Base-by-base conservation (phyloP, 2,329 filamentous ascomycete species). In the Ploettnerulaceae sp. region DNA sequence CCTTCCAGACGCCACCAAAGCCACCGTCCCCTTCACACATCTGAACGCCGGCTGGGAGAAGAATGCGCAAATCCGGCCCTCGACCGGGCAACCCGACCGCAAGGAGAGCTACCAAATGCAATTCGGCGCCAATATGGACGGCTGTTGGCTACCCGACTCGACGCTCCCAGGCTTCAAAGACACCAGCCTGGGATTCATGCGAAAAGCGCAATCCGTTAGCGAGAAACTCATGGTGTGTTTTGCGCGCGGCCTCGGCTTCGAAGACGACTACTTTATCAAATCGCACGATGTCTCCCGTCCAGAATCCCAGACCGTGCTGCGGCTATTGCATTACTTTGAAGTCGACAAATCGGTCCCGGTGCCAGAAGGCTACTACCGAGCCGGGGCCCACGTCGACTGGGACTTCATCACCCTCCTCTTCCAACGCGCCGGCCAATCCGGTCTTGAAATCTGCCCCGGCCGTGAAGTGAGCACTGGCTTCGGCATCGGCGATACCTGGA, bases 351-450 rank as follows among this genome's bases (percentile, higher is more conserved):
- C 46, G 17, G 34, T 52, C 5, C 61, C 65, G 4, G 58, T 65
- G 12, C 63, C 66, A 5, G 64, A 69, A n/a, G 68, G 68, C 0
- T 79, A 74, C 56, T 74, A 77, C 58, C 71, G 81, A 20, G 79
- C 79, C 0, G 81, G 81, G 14, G 75, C 79, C 8, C 80, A 84
- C 58, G 75, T 76, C 0, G 81, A 83, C 59, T 84, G 78, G 76
- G 78, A 74, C 49, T 73, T 82, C 47, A 53, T 83, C 17, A 83
- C 80, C 0, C 64, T 84, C 29, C 67, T 84, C 3, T 83, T 83
- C 61, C 80, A 84, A 57, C 72, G 73, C 3, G 68, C 71, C 0
- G 79, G 77, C 0, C 76, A 84, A 61, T 73, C 69, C 20, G 80
- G 80, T 0, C 66, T 84, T 2, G 80, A 83, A 59, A 81, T 84